These are phyloP conservation scores for Jatropha podagrica DNA, from an alignment of 441 rosid genomes.

Conservation along the genomic window DNA sequence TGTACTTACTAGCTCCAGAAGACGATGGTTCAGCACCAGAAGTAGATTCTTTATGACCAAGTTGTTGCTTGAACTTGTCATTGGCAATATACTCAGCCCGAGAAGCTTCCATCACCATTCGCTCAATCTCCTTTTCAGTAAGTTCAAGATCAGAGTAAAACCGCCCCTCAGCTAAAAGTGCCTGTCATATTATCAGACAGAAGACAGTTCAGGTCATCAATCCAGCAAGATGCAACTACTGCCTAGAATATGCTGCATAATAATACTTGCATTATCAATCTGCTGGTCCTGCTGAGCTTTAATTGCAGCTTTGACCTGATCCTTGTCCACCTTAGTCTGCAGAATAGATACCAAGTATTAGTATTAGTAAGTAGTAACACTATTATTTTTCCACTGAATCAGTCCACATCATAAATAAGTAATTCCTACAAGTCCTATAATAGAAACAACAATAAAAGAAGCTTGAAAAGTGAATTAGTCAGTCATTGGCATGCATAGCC, in stretches of 20 bases:
- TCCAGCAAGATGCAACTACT: slow-evolving; percentile 3
- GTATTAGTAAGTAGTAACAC: not conserved
- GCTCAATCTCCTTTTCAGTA: slow-evolving; percentile 91
- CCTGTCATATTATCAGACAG: slow-evolving; percentile 41
- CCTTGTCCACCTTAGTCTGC: slow-evolving; percentile 86
- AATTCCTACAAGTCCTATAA: not conserved
- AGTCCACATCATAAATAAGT: not conserved
- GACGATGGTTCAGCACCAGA: slow-evolving; percentile 97
- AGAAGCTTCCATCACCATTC: slow-evolving; percentile 96
- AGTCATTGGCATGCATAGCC: not conserved
- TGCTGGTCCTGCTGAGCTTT: slow-evolving; percentile 98
- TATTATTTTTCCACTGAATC: not conserved
- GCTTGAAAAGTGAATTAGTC: not conserved
- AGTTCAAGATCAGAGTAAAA: slow-evolving; percentile 94
- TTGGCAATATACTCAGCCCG: slow-evolving; percentile 88
- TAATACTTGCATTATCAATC: slow-evolving; percentile 70
- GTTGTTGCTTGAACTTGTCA: slow-evolving; percentile 60
- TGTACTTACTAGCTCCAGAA: slow-evolving; percentile 79
- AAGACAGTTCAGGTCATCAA: slow-evolving; percentile 14
- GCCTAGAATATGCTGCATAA: not conserved
- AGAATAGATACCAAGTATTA: slow-evolving; percentile 11
- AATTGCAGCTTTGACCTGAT: slow-evolving; percentile 96
- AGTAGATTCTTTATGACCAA: slow-evolving; percentile 63
- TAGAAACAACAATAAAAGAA: too few relatives aligned
- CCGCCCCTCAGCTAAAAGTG: slow-evolving; percentile 90